Evolutionary conservation across 352 stramenopile species (phyloP).

Genomic region (Pythium sp.): DNA sequence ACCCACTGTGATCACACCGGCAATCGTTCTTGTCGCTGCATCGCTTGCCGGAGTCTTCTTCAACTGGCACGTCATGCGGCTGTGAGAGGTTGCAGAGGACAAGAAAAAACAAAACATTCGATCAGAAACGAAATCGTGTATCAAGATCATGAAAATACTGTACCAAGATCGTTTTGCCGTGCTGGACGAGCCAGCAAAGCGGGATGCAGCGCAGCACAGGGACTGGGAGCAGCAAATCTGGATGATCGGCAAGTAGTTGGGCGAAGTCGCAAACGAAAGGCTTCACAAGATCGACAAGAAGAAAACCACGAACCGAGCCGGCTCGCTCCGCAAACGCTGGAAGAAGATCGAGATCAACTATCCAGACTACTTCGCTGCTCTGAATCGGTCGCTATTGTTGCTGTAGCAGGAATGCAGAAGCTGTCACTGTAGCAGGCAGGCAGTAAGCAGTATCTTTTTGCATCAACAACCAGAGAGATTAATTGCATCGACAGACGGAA

Average conservation of each 20-base stretch:
- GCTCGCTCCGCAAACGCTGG: not conserved
- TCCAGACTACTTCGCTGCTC: not conserved
- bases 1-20: not conserved
- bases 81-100: not conserved
- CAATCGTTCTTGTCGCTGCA: not conserved
- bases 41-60: constrained; percentile 1
- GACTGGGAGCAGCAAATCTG: not conserved
- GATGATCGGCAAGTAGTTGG: not conserved
- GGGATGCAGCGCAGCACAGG: not conserved
- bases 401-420: no score
- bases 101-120: not conserved
- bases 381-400: not conserved
- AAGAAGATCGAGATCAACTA: not conserved
- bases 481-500: no score
- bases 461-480: no score
- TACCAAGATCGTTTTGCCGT: not conserved
- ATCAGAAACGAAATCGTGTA: not conserved
- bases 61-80: not conserved
- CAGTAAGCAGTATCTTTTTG: no score
- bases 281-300: not conserved
- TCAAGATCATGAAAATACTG: constrained; percentile 2
- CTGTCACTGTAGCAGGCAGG: no score
- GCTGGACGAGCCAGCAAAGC: not conserved
- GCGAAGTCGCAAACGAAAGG: not conserved
- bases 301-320: not conserved